Conservation (phyloP, 2,329 filamentous ascomycete species). For the Cladosporium sp. region DNA sequence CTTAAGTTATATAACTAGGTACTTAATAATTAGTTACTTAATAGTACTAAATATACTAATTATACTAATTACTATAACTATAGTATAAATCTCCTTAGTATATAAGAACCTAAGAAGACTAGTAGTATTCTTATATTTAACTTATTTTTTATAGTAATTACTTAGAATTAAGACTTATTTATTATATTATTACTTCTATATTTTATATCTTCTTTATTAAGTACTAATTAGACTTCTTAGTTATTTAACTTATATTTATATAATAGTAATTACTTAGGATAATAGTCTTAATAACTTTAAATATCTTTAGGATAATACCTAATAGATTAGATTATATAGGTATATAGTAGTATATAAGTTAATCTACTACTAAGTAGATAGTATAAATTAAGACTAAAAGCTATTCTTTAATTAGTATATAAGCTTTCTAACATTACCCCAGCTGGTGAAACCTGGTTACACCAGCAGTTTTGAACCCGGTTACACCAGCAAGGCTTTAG, state of each 20-base stretch:
- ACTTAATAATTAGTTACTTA: background rate
- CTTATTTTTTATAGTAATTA: slow-evolving; percentile 2
- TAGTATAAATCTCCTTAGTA: background rate
- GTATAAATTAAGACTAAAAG: too few relatives aligned
- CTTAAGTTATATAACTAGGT: background rate
- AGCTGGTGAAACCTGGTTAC: too few relatives aligned
- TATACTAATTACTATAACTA: background rate
- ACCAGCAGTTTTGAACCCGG: too few relatives aligned
- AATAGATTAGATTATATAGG: too few relatives aligned
- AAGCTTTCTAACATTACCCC: too few relatives aligned
- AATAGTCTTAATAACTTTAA: too few relatives aligned
- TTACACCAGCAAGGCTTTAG: too few relatives aligned
- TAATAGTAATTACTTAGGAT: slow-evolving; percentile 1
- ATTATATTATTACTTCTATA: background rate
- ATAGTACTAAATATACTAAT: background rate
- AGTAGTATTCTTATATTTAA: background rate
- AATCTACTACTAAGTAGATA: too few relatives aligned
- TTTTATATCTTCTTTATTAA: background rate
- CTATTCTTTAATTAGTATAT: too few relatives aligned
- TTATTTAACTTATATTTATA: background rate
- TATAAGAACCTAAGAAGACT: background rate
- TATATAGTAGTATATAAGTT: too few relatives aligned
- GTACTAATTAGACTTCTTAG: background rate
- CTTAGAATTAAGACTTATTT: background rate
- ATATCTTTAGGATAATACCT: too few relatives aligned